These are phyloP conservation scores for Nothophoma quercina DNA, from an alignment of 2,329 filamentous ascomycete genomes.

Conservation along the genomic window DNA sequence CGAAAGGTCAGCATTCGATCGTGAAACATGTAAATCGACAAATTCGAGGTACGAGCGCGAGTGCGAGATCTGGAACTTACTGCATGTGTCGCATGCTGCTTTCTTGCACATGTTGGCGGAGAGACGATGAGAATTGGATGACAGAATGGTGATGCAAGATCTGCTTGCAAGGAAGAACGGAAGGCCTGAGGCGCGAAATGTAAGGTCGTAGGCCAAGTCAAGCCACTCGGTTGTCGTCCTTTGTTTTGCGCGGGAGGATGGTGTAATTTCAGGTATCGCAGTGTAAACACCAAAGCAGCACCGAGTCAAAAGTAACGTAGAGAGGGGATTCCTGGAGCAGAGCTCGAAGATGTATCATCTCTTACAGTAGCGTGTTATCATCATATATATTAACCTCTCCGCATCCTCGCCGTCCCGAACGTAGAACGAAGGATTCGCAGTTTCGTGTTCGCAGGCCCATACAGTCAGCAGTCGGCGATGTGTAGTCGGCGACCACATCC, in stretches of 20 bases:
- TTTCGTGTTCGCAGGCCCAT: slow-evolving; percentile 18
- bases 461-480: slow-evolving; percentile 22
- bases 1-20: slow-evolving; percentile 1
- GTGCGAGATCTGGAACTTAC: slow-evolving; percentile 58
- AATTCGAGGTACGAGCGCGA: no score
- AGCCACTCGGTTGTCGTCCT: slow-evolving; percentile 12
- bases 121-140: neutral
- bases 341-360: neutral
- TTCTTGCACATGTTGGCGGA: slow-evolving; percentile 67
- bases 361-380: neutral
- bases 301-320: neutral
- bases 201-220: slow-evolving; percentile 1
- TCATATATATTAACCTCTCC: slow-evolving; percentile 11
- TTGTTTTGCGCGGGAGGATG: slow-evolving; percentile 11
- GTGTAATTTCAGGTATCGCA: slow-evolving; percentile 5
- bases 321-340: neutral
- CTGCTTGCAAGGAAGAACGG: neutral
- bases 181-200: neutral
- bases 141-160: slow-evolving; percentile 1
- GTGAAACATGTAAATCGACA: no score
- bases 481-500: slow-evolving; percentile 21
- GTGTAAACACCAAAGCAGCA: neutral
- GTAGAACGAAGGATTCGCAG: slow-evolving; percentile 11
- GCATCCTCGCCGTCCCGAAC: slow-evolving; percentile 9
- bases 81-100: slow-evolving; percentile 67